These are phyloP conservation scores for Incumbomyces delicatus DNA, from an alignment of 2,329 filamentous ascomycete genomes.

Conservation along the genomic window DNA sequence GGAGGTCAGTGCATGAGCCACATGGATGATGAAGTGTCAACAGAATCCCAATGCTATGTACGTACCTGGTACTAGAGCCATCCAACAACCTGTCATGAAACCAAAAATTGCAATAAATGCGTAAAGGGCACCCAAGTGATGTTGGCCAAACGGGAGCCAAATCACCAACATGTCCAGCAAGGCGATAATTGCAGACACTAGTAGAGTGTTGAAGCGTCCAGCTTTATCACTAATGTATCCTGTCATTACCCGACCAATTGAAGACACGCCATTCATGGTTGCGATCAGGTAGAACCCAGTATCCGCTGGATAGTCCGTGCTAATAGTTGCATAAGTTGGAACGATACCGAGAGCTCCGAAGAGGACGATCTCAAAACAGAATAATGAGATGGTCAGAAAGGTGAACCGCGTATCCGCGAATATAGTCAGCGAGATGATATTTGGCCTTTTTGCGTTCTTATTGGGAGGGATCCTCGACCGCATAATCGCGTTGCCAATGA, in stretches of 20 bases:
- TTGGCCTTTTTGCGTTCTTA: constrained; percentile 18
- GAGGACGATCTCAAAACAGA: constrained; percentile 40
- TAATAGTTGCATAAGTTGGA: constrained; percentile 37
- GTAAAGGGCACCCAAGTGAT: constrained; percentile 32
- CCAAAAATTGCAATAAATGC: constrained; percentile 39
- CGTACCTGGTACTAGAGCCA: constrained; percentile 28
- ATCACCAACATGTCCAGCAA: constrained; percentile 34
- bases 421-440: constrained; percentile 31
- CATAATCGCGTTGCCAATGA: constrained; percentile 25
- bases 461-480: constrained; percentile 26
- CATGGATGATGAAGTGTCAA: neutral
- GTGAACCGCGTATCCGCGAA: constrained; percentile 34
- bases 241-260: constrained; percentile 35
- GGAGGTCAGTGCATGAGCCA: constrained; percentile 9
- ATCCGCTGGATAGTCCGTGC: constrained; percentile 22
- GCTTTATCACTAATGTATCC: constrained; percentile 35
- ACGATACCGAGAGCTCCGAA: constrained; percentile 40
- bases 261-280: constrained; percentile 35
- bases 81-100: constrained; percentile 40
- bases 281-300: constrained; percentile 38
- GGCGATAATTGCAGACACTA: constrained; percentile 28
- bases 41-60: too few species aligned
- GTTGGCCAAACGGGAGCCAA: constrained; percentile 38
- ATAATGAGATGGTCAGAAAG: constrained; percentile 34
- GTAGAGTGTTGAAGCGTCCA: constrained; percentile 39